These are phyloP conservation scores for Saitozyma podzolica DNA, from an alignment of 768 basidiomycete genomes.

Conservation along the genomic window DNA sequence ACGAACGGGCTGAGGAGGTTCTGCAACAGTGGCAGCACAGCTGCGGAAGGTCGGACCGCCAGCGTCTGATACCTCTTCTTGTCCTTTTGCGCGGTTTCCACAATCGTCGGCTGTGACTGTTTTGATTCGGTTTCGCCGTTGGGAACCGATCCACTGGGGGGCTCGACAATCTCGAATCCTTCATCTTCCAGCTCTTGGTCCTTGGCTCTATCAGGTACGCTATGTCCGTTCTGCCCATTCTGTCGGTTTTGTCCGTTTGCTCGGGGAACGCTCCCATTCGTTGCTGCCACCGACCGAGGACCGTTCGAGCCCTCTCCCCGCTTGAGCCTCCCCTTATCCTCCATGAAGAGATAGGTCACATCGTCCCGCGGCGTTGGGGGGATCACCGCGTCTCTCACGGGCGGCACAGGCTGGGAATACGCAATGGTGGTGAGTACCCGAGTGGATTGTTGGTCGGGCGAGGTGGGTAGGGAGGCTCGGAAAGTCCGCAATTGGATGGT, in stretches of 20 bases:
- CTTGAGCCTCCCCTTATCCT: conserved; percentile 12
- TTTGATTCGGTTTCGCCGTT: no score
- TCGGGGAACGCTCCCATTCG: no score
- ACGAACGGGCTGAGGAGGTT: conserved; percentile 41
- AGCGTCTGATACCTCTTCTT: conserved; percentile 20
- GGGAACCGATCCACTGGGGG: background rate
- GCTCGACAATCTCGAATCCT: conserved; percentile 29
- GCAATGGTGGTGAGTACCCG: conserved; percentile 26
- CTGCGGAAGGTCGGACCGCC: conserved; percentile 27
- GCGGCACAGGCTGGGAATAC: conserved; percentile 17
- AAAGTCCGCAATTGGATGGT: conserved; percentile 40
- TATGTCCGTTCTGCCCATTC: no score
- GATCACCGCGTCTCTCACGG: background rate
- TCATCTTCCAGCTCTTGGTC: conserved; percentile 20
- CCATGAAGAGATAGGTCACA: conserved; percentile 35
- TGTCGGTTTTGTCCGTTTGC: no score
- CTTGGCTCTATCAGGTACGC: background rate
- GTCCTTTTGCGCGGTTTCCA: background rate
- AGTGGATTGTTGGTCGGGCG: conserved; percentile 3
- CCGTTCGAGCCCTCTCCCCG: background rate
- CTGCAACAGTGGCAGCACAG: conserved; percentile 33
- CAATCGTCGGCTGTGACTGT: background rate
- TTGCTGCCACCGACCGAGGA: no score
- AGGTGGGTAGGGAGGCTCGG: conserved; percentile 22
- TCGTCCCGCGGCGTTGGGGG: conserved; percentile 22